phyloP scores from a whole-genome alignment of 1,139 yeast species.

The Nematodospora anomalae region DNA sequence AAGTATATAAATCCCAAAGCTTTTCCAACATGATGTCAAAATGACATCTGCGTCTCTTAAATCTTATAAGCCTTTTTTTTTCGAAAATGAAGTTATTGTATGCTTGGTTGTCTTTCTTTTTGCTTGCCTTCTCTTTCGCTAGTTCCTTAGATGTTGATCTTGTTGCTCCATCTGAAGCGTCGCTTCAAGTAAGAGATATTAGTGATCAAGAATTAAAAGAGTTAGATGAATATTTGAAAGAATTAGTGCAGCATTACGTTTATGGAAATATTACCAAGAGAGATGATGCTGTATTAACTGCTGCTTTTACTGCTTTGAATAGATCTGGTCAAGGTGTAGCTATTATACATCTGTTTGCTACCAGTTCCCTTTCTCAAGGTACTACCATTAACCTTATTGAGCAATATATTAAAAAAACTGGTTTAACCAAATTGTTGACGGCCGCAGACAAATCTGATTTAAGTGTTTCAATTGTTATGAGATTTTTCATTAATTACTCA shows the following conservation, averaged over 20 bases:
- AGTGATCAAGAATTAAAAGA: constrained; percentile 8
- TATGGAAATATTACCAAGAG: constrained; percentile 18
- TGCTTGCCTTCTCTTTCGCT: constrained; percentile 13
- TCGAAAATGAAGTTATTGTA: constrained; percentile 14
- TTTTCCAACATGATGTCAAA: not conserved
- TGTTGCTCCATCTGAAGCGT: constrained; percentile 3
- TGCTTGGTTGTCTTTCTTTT: constrained; percentile 13
- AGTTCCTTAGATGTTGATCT: constrained; percentile 5
- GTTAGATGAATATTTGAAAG: constrained; percentile 13
- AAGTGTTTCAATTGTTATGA: constrained; percentile 29
- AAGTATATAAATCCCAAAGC: not conserved
- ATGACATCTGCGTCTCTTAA: not conserved
- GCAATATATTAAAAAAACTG: constrained; percentile 23
- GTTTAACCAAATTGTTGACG: constrained; percentile 22
- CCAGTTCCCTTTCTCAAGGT: constrained; percentile 24
- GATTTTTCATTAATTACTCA: constrained; percentile 23
- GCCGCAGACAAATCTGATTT: constrained; percentile 29
- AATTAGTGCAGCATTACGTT: constrained; percentile 8
- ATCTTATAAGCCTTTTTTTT: too few species aligned
- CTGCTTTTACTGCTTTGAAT: constrained; percentile 28
- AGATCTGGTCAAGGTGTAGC: constrained; percentile 27
- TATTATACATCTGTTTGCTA: constrained; percentile 24
- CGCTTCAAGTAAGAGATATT: constrained; percentile 2
- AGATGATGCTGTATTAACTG: constrained; percentile 24
- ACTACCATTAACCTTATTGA: constrained; percentile 23